These are phyloP conservation scores for Viola odorata DNA, from an alignment of 345 rosid species.

Conservation along the genomic window DNA sequence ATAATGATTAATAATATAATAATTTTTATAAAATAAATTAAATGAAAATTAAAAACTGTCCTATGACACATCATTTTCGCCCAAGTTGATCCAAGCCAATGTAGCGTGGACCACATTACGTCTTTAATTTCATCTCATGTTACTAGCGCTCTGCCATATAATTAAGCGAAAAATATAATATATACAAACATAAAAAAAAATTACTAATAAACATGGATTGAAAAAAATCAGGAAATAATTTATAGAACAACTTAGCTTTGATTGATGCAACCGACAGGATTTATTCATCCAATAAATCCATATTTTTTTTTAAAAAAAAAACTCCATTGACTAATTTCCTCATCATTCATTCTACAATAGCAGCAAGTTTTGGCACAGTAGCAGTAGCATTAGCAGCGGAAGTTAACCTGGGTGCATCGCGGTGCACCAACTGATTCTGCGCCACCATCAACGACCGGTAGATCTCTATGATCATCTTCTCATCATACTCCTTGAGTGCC, in stretches of 20 bases:
- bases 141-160: too few relatives aligned
- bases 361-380: conserved; percentile 13
- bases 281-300: not conserved
- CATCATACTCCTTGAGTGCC: conserved; percentile 47
- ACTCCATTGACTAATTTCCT: not conserved
- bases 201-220: too few relatives aligned
- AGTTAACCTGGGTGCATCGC: conserved; percentile 28
- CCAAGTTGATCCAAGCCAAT: too few relatives aligned
- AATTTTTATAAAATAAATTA: too few relatives aligned
- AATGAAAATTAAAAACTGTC: too few relatives aligned
- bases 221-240: too few relatives aligned
- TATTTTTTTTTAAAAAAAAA: not conserved
- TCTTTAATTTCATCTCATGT: too few relatives aligned
- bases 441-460: conserved; percentile 54
- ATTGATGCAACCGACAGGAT: not conserved
- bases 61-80: too few relatives aligned
- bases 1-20: too few relatives aligned
- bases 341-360: conserved; percentile 13
- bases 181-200: too few relatives aligned
- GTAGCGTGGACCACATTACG: too few relatives aligned
- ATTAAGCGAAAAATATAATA: too few relatives aligned
- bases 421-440: conserved; percentile 40
- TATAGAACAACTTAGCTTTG: not conserved
- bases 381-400: conserved; percentile 18
- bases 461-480: conserved; percentile 56